A percentile compares a stretch with the other conserved stretches of the same genome.
Evolutionary conservation across 176 grass and related monocot genomes (phyloP).

Genomic region (Musa itinerans): DNA sequence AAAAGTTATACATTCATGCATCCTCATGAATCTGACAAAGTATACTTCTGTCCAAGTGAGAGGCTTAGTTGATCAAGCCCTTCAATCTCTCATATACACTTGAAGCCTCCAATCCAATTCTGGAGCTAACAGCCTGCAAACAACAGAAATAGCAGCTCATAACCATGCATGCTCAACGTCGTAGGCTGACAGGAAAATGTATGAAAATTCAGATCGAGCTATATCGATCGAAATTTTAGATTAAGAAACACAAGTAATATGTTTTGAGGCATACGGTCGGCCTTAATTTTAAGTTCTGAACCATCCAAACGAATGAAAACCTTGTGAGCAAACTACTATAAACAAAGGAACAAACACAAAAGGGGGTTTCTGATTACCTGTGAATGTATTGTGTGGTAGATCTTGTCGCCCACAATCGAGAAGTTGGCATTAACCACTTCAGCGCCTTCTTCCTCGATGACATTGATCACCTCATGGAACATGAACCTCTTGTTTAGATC

Average conservation of each 20-base stretch:
- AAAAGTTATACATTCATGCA: no score
- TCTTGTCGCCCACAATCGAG: conserved; percentile 55
- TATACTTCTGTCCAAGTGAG: neutral
- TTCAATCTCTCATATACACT: conserved; percentile 39
- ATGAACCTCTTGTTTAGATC: conserved; percentile 24
- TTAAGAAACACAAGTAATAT: neutral
- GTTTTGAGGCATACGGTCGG: neutral
- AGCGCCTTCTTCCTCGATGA: conserved; percentile 72
- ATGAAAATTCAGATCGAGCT: no score
- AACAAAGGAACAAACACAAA: neutral
- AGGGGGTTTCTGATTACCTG: conserved; percentile 23
- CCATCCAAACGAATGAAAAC: no score
- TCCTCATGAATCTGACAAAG: no score
- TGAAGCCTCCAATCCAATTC: conserved; percentile 45
- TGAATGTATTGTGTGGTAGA: conserved; percentile 76
- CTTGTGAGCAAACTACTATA: no score
- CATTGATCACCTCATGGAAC: conserved; percentile 65
- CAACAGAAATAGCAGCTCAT: neutral
- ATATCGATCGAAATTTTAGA: no score
- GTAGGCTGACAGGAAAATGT: neutral
- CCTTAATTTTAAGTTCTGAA: no score
- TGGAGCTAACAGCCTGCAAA: conserved; percentile 33
- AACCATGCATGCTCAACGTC: neutral
- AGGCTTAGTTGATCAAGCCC: conserved; percentile 7
- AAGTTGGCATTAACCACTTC: conserved; percentile 74